Evolutionary conservation across 257 asterid genomes (phyloP).

Genomic region (Solanum chiquidenum): DNA sequence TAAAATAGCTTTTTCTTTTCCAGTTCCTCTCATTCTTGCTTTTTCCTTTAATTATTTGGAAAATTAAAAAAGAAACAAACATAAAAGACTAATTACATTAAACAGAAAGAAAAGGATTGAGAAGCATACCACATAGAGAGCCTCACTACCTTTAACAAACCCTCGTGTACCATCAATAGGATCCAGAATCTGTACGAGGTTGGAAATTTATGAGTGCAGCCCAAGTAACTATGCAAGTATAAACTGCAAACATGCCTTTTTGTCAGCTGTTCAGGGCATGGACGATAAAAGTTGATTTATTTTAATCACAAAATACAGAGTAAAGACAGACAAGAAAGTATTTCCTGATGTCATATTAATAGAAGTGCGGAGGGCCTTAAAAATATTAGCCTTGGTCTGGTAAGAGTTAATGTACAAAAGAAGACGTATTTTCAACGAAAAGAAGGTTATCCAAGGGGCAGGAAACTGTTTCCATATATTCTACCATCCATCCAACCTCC

Average conservation of each 20-base stretch:
- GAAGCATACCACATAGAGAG: constrained; percentile 88
- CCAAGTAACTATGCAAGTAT: not conserved
- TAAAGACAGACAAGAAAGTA: not conserved
- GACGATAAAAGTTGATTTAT: not conserved
- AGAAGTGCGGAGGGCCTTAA: not conserved
- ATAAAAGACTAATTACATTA: not conserved
- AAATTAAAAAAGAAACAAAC: not conserved
- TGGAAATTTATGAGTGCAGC: not conserved
- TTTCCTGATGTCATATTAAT: not conserved
- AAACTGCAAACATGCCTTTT: not conserved
- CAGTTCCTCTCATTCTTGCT: not conserved
- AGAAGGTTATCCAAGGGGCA: not conserved
- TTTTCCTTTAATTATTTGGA: not conserved
- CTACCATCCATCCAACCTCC: not conserved
- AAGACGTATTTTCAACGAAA: not conserved
- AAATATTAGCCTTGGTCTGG: not conserved
- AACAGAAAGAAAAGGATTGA: not conserved
- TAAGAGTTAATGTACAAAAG: not conserved
- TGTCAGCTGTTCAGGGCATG: not conserved
- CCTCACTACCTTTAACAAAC: constrained; percentile 77
- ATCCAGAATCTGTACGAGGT: constrained; percentile 68
- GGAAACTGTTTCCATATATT: not conserved
- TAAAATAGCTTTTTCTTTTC: not conserved
- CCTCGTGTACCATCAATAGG: constrained; percentile 98
- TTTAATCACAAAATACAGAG: not conserved